A percentile compares a stretch with the other conserved stretches of the same genome.
These are phyloP conservation scores for Cephalotrichum gorgonifer DNA, from an alignment of 2,329 filamentous ascomycete species.

Conservation along the genomic window DNA sequence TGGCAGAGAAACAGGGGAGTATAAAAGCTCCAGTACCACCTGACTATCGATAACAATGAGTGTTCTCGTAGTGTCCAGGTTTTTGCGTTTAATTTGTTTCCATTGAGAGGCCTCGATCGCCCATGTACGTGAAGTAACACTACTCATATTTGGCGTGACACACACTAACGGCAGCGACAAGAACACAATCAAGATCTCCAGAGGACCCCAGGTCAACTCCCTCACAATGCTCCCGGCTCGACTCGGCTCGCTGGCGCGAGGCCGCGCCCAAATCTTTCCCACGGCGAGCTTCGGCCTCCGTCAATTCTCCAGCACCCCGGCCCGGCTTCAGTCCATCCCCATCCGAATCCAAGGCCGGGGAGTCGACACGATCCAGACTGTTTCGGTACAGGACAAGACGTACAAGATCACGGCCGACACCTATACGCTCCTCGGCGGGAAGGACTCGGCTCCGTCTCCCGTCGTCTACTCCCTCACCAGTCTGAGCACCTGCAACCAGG, in stretches of 20 bases:
- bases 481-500: conserved; percentile 19
- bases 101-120: too few species aligned
- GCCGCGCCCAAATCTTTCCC: neutral
- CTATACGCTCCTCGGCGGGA: conserved; percentile 17
- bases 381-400: conserved; percentile 14
- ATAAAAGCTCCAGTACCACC: neutral
- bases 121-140: too few species aligned
- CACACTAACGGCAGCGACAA: neutral
- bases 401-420: conserved; percentile 16
- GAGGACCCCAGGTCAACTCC: neutral
- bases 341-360: conserved; percentile 14
- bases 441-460: conserved; percentile 16
- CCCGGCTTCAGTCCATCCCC: conserved; percentile 9
- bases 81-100: too few species aligned
- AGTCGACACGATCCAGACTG: conserved; percentile 12
- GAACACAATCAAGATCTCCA: neutral
- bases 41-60: too few species aligned
- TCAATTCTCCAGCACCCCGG: neutral
- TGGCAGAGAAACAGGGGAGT: neutral
- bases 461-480: conserved; percentile 17
- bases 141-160: neutral
- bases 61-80: too few species aligned
- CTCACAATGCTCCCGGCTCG: neutral
- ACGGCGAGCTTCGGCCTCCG: neutral
- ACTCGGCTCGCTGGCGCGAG: neutral